Percentiles rank a stretch among this genome's conserved stretches.
Evolutionary conservation across 2,329 filamentous ascomycete genomes (phyloP).

Genomic region (Grosmannia penicillata): DNA sequence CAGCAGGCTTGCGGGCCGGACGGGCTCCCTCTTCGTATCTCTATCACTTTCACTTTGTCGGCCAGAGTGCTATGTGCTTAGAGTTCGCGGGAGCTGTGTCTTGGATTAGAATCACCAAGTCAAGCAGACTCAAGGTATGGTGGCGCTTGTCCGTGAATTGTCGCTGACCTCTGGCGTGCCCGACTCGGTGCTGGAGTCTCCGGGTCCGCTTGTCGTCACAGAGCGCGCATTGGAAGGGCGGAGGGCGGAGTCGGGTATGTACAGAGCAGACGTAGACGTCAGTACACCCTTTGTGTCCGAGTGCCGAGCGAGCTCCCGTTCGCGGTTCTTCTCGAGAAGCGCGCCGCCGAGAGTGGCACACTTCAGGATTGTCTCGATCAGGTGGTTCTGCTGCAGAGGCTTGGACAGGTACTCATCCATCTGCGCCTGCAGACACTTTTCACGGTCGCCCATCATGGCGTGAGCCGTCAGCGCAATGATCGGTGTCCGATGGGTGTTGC

Average conservation of each 20-base stretch:
- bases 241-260: conserved; percentile 18
- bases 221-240: conserved; percentile 27
- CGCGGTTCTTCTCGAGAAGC: conserved; percentile 61
- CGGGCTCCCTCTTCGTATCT: no score
- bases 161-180: no score
- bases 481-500: conserved; percentile 69
- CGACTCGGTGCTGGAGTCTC: no score
- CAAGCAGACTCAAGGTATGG: no score
- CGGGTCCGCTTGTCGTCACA: background rate
- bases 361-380: conserved; percentile 53
- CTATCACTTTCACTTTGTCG: no score
- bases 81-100: no score
- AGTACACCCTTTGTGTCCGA: conserved; percentile 16
- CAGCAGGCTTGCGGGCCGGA: no score
- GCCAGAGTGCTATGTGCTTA: no score
- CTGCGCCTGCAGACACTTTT: conserved; percentile 95
- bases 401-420: conserved; percentile 99
- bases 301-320: conserved; percentile 34
- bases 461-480: conserved; percentile 96
- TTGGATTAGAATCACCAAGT: no score
- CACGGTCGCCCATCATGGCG: conserved; percentile 94
- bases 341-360: conserved; percentile 84
- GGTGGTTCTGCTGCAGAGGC: conserved; percentile 14
- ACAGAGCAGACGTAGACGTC: conserved; percentile 5
- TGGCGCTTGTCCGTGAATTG: no score